A percentile compares a stretch with the other conserved stretches of the same genome.
These are phyloP conservation scores for Cladorrhinum samala DNA, from an alignment of 495 filamentous ascomycete species.

Conservation along the genomic window DNA sequence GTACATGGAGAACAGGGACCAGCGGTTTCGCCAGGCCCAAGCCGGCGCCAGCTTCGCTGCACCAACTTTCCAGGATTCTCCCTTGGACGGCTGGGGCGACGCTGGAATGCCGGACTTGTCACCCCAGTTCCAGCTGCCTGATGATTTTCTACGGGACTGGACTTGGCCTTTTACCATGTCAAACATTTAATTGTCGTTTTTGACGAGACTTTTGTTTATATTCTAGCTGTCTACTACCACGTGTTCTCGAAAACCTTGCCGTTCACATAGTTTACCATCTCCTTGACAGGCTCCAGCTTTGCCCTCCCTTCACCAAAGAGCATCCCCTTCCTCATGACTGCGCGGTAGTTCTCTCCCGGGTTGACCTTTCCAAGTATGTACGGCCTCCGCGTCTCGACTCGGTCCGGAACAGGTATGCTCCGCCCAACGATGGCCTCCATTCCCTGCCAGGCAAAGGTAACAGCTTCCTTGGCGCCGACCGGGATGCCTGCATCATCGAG, in stretches of 20 bases:
- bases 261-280: slow-evolving; percentile 41
- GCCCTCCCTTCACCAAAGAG: slow-evolving; percentile 41
- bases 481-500: slow-evolving; percentile 51
- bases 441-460: slow-evolving; percentile 52
- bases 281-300: slow-evolving; percentile 42
- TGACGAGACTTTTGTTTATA: not conserved
- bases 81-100: too few relatives aligned
- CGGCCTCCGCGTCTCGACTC: slow-evolving; percentile 43
- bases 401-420: slow-evolving; percentile 44
- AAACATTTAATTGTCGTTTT: not conserved
- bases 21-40: too few relatives aligned
- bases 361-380: slow-evolving; percentile 49
- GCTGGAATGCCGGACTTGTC: too few relatives aligned
- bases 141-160: too few relatives aligned
- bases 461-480: slow-evolving; percentile 50
- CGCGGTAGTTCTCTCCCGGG: slow-evolving; percentile 49
- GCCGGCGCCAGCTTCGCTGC: too few relatives aligned
- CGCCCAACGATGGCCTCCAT: slow-evolving; percentile 50
- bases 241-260: slow-evolving; percentile 44
- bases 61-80: too few relatives aligned
- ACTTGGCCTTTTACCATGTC: slow-evolving; percentile 1
- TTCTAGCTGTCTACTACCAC: slow-evolving; percentile 10
- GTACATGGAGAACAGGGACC: too few relatives aligned
- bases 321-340: slow-evolving; percentile 44
- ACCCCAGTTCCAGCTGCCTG: too few relatives aligned